Evolutionary conservation across 176 grass and related monocot species (phyloP), one percentile per base, ranked within the genome.

Genomic region (Oropetium thomaeum): DNA sequence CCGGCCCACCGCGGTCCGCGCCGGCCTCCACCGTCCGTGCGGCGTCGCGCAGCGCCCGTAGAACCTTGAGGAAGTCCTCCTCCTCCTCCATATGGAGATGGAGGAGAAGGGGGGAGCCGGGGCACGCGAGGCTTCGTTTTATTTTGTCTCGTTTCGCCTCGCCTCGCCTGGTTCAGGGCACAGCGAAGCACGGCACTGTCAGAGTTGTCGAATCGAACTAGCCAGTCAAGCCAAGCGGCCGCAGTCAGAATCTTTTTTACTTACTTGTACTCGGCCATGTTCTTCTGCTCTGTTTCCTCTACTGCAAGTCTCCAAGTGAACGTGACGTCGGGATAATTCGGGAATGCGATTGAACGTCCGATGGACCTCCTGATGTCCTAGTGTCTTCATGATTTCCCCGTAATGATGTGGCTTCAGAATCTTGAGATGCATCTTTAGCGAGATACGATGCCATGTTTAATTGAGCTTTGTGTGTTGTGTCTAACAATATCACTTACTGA

Each of bases 1-100:
- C 84, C 4, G 79, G 72, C 0, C 76, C 81, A 12, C 26, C 81
- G 19, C 29, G 31, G 2, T 10, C 16, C 12, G 41, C 16, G 4
- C 67, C 73, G 28, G 37, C n/a, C 43, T 87, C 54, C 0, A 93
- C 78, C 16, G 25, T 69, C 19, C 76, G 31, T 0, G 91, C 79
- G 67, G 91, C 84, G 78, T 86, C 74, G 19, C 79, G 75, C 15
- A 93, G 81, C 0, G 87, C 91, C 68, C 69, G 62, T 2, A 93
- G 81, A 14, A 89, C 91, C 59, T 30, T 60, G 48, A 87, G 65
- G 75, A 87, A 84, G 15, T 26, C 79, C 58, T 86, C 87, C 67
- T 67, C 74, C 85, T 82, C 78, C 75, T 81, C 82, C 86, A 85
- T n/a, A n/a, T 92, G 66, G 44, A 55, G 64, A 82, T 60, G 69